These are phyloP conservation scores for Colletotrichum truncatum DNA, from an alignment of 2,329 filamentous ascomycete genomes.

Conservation along the genomic window DNA sequence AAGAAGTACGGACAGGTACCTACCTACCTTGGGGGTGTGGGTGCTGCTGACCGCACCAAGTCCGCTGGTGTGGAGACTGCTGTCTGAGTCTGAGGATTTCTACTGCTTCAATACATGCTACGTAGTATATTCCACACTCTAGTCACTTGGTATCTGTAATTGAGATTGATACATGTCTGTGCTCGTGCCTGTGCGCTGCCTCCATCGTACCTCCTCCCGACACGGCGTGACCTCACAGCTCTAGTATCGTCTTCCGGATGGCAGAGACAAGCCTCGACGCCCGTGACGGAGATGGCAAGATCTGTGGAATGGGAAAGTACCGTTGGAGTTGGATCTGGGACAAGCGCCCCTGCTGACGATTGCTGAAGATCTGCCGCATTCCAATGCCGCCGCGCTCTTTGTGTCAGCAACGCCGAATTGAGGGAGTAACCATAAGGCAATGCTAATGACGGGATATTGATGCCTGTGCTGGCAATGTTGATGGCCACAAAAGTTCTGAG, in stretches of 20 bases:
- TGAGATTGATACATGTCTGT: slow-evolving; percentile 6
- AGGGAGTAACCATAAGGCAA: neutral
- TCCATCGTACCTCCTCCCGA: neutral
- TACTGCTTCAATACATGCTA: neutral
- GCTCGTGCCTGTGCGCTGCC: neutral
- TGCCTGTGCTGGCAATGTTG: too few relatives aligned
- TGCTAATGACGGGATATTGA: neutral
- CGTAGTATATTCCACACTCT: neutral
- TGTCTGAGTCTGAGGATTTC: too few relatives aligned
- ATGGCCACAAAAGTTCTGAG: neutral
- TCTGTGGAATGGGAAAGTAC: slow-evolving; percentile 1
- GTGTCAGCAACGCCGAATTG: neutral
- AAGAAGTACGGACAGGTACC: too few relatives aligned
- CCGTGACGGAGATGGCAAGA: neutral
- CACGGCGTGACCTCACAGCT: slow-evolving; percentile 1
- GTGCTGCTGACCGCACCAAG: neutral
- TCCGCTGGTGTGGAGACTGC: slow-evolving; percentile 3
- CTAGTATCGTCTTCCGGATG: neutral
- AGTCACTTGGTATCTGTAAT: neutral
- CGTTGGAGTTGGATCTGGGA: slow-evolving; percentile 9
- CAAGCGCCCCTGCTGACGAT: slow-evolving; percentile 20
- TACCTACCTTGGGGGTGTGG: neutral
- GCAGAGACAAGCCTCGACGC: slow-evolving; percentile 3
- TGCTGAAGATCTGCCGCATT: slow-evolving; percentile 17
- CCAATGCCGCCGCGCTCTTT: neutral